These are phyloP conservation scores for Begonia loranthoides DNA, from an alignment of 306 rosid species.

Conservation along the genomic window DNA sequence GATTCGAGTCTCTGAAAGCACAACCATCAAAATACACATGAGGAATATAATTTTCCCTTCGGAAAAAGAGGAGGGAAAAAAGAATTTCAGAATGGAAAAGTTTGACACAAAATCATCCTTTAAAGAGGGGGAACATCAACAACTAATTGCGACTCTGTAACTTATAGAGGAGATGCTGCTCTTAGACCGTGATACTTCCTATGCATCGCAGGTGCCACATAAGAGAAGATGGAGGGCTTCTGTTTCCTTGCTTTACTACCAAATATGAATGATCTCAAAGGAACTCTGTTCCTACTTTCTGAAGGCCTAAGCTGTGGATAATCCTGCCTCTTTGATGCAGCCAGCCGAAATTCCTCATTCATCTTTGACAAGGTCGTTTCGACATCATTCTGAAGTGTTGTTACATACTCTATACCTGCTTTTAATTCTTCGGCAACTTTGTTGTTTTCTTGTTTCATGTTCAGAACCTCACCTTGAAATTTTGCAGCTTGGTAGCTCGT, in stretches of 20 bases:
- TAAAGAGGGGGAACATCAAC: too few species aligned
- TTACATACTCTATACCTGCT: constrained; percentile 52
- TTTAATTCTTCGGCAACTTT: constrained; percentile 79
- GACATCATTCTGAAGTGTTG: constrained; percentile 43
- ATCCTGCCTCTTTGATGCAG: constrained; percentile 39
- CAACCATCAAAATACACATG: too few species aligned
- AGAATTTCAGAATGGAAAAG: constrained; percentile 6
- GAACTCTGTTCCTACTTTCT: constrained; percentile 38
- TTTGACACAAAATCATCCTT: too few species aligned
- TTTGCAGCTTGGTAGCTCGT: constrained; percentile 96
- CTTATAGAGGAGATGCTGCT: constrained; percentile 24
- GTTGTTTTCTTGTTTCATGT: constrained; percentile 94
- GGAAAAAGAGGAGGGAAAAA: neutral
- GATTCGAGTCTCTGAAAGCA: too few species aligned
- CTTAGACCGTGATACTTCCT: constrained; percentile 32
- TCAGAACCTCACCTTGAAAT: constrained; percentile 92
- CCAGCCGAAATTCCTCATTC: constrained; percentile 47
- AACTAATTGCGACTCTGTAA: neutral
- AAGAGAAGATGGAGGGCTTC: constrained; percentile 58
- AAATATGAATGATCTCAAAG: constrained; percentile 77
- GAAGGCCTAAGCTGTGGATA: constrained; percentile 28
- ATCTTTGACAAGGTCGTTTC: constrained; percentile 46
- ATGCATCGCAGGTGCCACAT: constrained; percentile 56
- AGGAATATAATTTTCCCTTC: too few species aligned
- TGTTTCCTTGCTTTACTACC: constrained; percentile 67